Evolutionary conservation across 345 rosid species (phyloP).

Genomic region (Brassica cretica): DNA sequence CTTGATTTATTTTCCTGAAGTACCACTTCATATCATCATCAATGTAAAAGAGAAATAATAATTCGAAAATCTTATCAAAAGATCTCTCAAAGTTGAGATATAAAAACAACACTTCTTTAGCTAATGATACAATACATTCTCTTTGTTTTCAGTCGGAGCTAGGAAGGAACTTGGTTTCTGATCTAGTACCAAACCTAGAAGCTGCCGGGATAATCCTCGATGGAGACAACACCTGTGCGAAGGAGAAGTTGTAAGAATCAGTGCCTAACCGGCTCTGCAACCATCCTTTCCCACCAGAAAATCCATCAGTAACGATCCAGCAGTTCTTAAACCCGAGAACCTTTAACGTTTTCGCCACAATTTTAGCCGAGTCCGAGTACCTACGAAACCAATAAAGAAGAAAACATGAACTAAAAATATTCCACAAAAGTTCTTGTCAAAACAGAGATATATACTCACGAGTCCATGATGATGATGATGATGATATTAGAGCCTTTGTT

Average conservation of each 20-base stretch:
- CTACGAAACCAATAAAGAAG: constrained; percentile 36
- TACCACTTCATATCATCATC: too few relatives aligned
- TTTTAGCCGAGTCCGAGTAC: constrained; percentile 77
- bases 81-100: too few relatives aligned
- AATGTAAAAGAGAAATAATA: too few relatives aligned
- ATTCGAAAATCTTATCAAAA: too few relatives aligned
- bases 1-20: too few relatives aligned
- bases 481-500: constrained; percentile 83
- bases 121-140: too few relatives aligned
- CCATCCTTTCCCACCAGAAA: constrained; percentile 91
- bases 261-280: constrained; percentile 80
- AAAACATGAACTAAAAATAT: not conserved
- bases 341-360: constrained; percentile 68
- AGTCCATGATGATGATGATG: constrained; percentile 74
- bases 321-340: constrained; percentile 78
- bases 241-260: constrained; percentile 71
- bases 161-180: constrained; percentile 73
- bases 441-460: constrained; percentile 49
- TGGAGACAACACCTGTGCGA: constrained; percentile 70
- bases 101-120: too few relatives aligned
- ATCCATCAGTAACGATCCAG: constrained; percentile 74
- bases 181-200: constrained; percentile 54
- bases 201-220: constrained; percentile 63
- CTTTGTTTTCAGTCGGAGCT: constrained; percentile 53
- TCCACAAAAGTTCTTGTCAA: not conserved